phyloP scores from a whole-genome alignment of 768 basidiomycete species.

The Xerocomellus dryophilus region DNA sequence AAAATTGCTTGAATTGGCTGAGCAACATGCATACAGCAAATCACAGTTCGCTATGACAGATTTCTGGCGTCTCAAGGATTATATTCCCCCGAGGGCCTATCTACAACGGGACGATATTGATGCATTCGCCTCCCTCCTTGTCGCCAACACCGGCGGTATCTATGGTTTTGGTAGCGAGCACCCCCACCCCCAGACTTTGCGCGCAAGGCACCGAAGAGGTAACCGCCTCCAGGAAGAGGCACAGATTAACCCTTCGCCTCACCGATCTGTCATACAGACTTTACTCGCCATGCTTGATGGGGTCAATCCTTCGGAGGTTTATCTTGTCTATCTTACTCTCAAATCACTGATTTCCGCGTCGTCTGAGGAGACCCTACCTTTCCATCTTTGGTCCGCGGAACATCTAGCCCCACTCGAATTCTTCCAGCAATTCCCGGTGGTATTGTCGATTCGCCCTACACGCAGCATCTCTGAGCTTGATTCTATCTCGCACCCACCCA shows the following conservation, averaged over 20 bases:
- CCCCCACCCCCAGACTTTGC: conserved; percentile 41
- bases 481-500: conserved; percentile 37
- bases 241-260: conserved; percentile 33
- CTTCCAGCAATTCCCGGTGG: conserved; percentile 45
- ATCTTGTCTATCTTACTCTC: conserved; percentile 63
- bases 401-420: conserved; percentile 46
- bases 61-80: conserved; percentile 85
- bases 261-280: conserved; percentile 49
- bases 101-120: conserved; percentile 68
- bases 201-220: conserved; percentile 34
- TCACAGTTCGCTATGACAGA: conserved; percentile 53
- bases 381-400: conserved; percentile 37
- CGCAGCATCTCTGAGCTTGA: conserved; percentile 38
- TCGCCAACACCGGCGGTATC: conserved; percentile 56
- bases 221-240: conserved; percentile 12
- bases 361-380: conserved; percentile 29
- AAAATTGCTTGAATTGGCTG: conserved; percentile 52
- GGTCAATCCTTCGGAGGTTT: conserved; percentile 44
- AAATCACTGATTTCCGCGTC: conserved; percentile 49
- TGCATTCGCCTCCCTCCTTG: conserved; percentile 68
- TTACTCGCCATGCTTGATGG: conserved; percentile 60
- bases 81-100: conserved; percentile 53
- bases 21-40: conserved; percentile 36
- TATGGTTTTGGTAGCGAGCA: conserved; percentile 57
- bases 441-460: conserved; percentile 30